Evolutionary conservation across 1,284 basidiomycete species (phyloP), one percentile per base, ranked within the genome.

Genomic region (Ustilago loliicola): DNA sequence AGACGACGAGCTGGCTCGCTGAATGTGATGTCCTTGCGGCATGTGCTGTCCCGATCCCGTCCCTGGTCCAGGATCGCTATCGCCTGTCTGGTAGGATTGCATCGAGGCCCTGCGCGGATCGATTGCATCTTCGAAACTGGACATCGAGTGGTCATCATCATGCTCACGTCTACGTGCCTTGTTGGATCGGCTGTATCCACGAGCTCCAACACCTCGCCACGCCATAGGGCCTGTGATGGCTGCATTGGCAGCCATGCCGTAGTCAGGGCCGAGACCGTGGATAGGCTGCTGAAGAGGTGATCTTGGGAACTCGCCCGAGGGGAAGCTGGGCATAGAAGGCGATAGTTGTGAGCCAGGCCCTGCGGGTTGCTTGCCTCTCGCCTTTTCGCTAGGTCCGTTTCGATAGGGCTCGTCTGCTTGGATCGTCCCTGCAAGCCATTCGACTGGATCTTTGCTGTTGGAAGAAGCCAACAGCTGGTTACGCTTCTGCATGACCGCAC

Each of bases 401-500:
- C 71, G 71, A 25, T 70, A 73, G 30, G 58, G 51, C 17, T 75
- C 72, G 8, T 75, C 72, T 7, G 62, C 57, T 56, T 68, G 68
- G 17, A 75, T 64, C 21, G 65, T 56, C 11, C 77, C 77, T 17
- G 65, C 34, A 17, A 84, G 74, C 82, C 82, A 84, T 57, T 84
- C 82, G 54, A 84, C 82, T 13, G 82, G 69, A 57, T 84, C 82
- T 59, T 73, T 79, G 67, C 59, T 74, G 45, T 79, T 80, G 36
- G 74, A 72, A 23, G 76, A 68, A 3, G 82, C 80, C 54, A 84
- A 32, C 15, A 84, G 72, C 66, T 83, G 82, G 38, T 82, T 79
- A 36, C 94, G 93, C 88, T 98, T 98, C 85, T 92, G 91, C 91
- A 98, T 93, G 86, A 98, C 96, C 42, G 95, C 95, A 59, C 96